Percentiles rank a stretch among this genome's conserved stretches.
These are phyloP conservation scores for Claviceps pusilla DNA, from an alignment of 2,329 filamentous ascomycete genomes.

Conservation along the genomic window DNA sequence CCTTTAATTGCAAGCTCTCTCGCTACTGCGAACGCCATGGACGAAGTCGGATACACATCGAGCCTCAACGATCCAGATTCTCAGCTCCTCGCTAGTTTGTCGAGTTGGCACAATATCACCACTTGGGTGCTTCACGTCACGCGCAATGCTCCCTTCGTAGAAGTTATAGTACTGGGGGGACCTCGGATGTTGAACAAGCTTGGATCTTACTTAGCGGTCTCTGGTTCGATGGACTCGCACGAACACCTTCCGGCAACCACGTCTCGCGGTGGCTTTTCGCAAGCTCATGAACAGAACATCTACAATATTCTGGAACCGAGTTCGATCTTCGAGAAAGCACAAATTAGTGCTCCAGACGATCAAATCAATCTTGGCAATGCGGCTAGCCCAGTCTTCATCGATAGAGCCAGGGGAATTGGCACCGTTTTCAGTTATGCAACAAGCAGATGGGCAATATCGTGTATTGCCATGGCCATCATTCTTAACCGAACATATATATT, in stretches of 20 bases:
- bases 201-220: slow-evolving; percentile 45
- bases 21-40: slow-evolving; percentile 1
- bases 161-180: slow-evolving; percentile 53
- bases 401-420: slow-evolving; percentile 54
- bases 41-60: background rate
- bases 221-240: slow-evolving; percentile 47
- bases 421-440: slow-evolving; percentile 83
- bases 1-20: background rate
- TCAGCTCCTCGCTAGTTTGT: slow-evolving; percentile 10
- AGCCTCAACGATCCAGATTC: background rate
- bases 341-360: background rate
- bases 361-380: slow-evolving; percentile 7
- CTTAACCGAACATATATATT: slow-evolving; percentile 90
- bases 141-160: slow-evolving; percentile 47
- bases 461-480: slow-evolving; percentile 71
- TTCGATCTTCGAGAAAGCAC: background rate
- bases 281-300: slow-evolving; percentile 13
- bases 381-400: slow-evolving; percentile 36
- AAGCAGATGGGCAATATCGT: slow-evolving; percentile 82
- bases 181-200: slow-evolving; percentile 56
- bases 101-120: slow-evolving; percentile 38
- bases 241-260: slow-evolving; percentile 8
- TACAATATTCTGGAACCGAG: slow-evolving; percentile 17
- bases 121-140: slow-evolving; percentile 44
- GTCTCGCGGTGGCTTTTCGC: slow-evolving; percentile 10